Evolutionary conservation across 345 rosid species (phyloP).

Genomic region (Syzygium oleosum): DNA sequence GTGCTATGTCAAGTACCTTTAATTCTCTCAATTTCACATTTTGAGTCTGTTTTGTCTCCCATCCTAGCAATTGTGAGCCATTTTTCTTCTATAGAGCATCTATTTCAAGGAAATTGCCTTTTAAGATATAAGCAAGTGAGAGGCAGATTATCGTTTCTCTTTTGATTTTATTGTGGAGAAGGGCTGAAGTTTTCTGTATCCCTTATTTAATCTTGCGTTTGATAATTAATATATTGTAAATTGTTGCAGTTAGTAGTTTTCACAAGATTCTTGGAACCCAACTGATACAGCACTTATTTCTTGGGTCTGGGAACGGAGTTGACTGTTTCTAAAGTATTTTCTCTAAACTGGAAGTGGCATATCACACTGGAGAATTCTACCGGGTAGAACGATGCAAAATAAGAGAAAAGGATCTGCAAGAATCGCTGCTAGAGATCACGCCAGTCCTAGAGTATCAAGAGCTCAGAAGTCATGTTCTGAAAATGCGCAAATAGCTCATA

Average conservation of each 20-base stretch:
- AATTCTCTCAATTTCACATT: not conserved
- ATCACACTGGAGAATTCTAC: not conserved
- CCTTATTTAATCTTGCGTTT: not conserved
- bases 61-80: not conserved
- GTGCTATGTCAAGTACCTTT: not conserved
- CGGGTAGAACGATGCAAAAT: conserved; percentile 35
- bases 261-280: not conserved
- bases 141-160: not conserved
- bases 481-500: conserved; percentile 33
- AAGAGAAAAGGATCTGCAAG: conserved; percentile 46
- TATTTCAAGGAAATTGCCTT: not conserved
- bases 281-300: not conserved
- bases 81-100: not conserved
- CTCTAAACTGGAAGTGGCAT: not conserved
- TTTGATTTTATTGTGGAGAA: not conserved
- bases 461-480: conserved; percentile 41
- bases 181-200: not conserved
- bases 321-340: not conserved
- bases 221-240: not conserved
- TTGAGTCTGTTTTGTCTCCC: not conserved
- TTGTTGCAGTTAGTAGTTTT: not conserved
- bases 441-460: conserved; percentile 40
- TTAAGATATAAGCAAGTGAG: not conserved
- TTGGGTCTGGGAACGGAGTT: not conserved
- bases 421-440: conserved; percentile 33